phyloP scores from a whole-genome alignment of 495 filamentous ascomycete genomes.

The Jackrogersella multiformis region DNA sequence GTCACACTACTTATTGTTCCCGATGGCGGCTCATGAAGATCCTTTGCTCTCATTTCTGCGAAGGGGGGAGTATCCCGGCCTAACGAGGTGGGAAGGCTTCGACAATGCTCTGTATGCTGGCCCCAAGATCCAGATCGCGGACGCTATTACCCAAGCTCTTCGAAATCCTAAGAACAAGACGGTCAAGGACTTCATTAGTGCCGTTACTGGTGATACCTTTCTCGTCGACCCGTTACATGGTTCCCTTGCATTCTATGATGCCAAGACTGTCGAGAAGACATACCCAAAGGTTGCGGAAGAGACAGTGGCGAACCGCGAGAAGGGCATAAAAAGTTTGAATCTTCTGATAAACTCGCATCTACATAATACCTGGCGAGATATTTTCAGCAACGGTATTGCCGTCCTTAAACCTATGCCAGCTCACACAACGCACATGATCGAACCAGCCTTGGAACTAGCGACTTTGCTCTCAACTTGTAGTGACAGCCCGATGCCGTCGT shows the following conservation, averaged over 20 bases:
- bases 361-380: slow-evolving; percentile 83
- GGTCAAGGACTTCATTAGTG: slow-evolving; percentile 66
- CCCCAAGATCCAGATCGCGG: slow-evolving; percentile 69
- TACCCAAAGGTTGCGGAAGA: slow-evolving; percentile 75
- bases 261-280: slow-evolving; percentile 62
- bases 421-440: slow-evolving; percentile 74
- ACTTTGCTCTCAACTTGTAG: slow-evolving; percentile 77
- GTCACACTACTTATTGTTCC: slow-evolving; percentile 79
- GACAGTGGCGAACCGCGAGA: slow-evolving; percentile 59
- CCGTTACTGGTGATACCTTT: slow-evolving; percentile 68
- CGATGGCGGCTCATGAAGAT: slow-evolving; percentile 85
- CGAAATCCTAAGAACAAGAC: slow-evolving; percentile 61
- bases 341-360: slow-evolving; percentile 86
- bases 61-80: slow-evolving; percentile 72
- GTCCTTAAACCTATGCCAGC: slow-evolving; percentile 80
- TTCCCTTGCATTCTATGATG: slow-evolving; percentile 82
- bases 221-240: slow-evolving; percentile 67
- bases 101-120: slow-evolving; percentile 79
- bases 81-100: slow-evolving; percentile 79
- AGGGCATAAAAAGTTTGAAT: slow-evolving; percentile 70
- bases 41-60: slow-evolving; percentile 74
- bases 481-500: slow-evolving; percentile 70
- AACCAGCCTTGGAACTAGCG: slow-evolving; percentile 75
- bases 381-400: slow-evolving; percentile 76
- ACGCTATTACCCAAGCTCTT: slow-evolving; percentile 72